Percentiles rank a stretch among this genome's conserved stretches.
phyloP scores from a whole-genome alignment of 805 yeast species.

The Yarrowia sp. region DNA sequence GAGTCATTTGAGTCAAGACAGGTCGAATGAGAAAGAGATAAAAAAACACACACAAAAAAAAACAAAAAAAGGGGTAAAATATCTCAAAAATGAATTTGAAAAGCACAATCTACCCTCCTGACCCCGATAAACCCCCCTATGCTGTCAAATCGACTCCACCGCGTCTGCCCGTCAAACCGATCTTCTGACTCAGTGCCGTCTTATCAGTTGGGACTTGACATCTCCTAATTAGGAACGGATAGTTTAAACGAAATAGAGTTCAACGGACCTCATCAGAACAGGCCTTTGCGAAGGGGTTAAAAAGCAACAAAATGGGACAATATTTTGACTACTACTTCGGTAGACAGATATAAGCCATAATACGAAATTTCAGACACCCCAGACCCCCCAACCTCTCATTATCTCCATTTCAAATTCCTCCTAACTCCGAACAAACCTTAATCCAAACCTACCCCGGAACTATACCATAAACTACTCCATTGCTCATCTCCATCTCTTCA shows the following conservation, averaged over 20 bases:
- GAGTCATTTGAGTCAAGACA: slow-evolving; percentile 20
- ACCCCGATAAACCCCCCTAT: background rate
- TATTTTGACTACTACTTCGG: no score
- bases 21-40: no score
- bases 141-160: no score
- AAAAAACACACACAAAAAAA: no score
- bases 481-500: background rate
- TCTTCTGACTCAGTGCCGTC: slow-evolving; percentile 19
- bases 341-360: no score
- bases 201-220: background rate
- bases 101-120: background rate
- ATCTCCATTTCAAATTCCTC: background rate
- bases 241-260: background rate
- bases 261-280: background rate
- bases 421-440: background rate
- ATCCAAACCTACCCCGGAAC: background rate
- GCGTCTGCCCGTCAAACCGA: no score
- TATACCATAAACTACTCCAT: background rate
- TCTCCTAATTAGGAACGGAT: background rate
- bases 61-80: no score
- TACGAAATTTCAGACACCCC: no score
- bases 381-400: no score
- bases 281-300: background rate
- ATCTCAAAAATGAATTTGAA: background rate
- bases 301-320: background rate